A percentile compares a stretch with the other conserved stretches of the same genome.
These are phyloP conservation scores for Spergularia azorica DNA, from an alignment of 179 eudicot species.

Conservation along the genomic window DNA sequence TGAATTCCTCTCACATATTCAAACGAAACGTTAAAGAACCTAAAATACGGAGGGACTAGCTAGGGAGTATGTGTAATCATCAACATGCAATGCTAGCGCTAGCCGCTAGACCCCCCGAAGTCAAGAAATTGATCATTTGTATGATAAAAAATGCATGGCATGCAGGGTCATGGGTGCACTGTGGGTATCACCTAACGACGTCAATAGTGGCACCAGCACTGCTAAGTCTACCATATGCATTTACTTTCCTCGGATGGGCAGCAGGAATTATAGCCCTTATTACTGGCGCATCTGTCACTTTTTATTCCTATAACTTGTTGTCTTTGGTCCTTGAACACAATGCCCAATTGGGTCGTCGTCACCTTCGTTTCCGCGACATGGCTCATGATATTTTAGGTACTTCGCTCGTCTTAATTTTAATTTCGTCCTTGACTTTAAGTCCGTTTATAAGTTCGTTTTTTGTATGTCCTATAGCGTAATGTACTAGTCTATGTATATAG, in stretches of 20 bases:
- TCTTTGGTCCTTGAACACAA: conserved; percentile 79
- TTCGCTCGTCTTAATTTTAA: neutral
- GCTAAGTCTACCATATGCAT: conserved; percentile 72
- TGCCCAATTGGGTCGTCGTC: conserved; percentile 68
- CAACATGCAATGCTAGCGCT: no score
- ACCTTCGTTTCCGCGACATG: conserved; percentile 83
- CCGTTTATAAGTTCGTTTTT: no score
- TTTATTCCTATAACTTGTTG: conserved; percentile 72
- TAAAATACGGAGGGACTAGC: no score
- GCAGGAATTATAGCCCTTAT: conserved; percentile 53
- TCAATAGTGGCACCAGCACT: conserved; percentile 83
- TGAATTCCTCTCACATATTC: no score
- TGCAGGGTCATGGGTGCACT: conserved; percentile 83
- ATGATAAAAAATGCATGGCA: no score
- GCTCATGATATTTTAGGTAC: conserved; percentile 76
- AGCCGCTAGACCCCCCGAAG: no score
- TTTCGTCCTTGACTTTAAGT: no score
- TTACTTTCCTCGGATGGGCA: conserved; percentile 65
- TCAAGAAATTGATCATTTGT: no score
- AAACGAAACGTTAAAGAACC: no score
- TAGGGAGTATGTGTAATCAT: no score
- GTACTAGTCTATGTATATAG: no score
- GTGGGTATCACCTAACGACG: conserved; percentile 88
- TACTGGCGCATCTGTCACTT: conserved; percentile 60
- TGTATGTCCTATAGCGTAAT: no score